Evolutionary conservation across 169 alveolate genomes (phyloP).

Genomic region (Eimeria maxima): DNA sequence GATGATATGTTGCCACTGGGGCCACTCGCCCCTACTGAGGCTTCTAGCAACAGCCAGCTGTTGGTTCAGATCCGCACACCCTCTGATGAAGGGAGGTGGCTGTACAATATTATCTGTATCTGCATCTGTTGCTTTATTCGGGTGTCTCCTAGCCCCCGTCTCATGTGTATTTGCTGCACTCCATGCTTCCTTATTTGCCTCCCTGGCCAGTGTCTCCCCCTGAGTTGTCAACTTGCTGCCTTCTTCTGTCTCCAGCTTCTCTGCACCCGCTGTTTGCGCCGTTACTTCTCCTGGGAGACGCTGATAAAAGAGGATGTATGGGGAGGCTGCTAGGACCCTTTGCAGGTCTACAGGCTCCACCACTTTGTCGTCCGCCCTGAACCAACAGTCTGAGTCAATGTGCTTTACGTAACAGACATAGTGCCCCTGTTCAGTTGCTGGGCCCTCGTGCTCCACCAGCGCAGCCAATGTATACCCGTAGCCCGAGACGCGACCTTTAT

Average conservation of each 20-base stretch:
- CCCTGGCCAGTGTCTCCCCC: background rate
- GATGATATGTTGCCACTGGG: slow-evolving; percentile 44
- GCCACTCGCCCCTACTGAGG: slow-evolving; percentile 68
- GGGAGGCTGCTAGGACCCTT: slow-evolving; percentile 71
- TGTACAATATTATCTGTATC: background rate
- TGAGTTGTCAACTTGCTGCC: background rate
- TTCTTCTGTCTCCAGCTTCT: background rate
- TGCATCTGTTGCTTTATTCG: background rate
- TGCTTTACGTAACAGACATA: slow-evolving; percentile 80
- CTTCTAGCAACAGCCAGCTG: slow-evolving; percentile 38
- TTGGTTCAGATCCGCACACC: background rate
- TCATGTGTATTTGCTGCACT: background rate
- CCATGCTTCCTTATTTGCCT: background rate
- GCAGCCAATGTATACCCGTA: slow-evolving; percentile 68
- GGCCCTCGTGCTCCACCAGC: slow-evolving; percentile 80
- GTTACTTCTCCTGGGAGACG: slow-evolving; percentile 17
- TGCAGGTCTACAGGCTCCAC: slow-evolving; percentile 67
- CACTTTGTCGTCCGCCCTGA: slow-evolving; percentile 72
- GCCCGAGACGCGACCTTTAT: background rate
- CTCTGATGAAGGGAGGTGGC: background rate
- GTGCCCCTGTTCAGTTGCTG: slow-evolving; percentile 80
- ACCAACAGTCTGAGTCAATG: slow-evolving; percentile 63
- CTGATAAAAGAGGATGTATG: slow-evolving; percentile 79
- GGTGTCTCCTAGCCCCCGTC: background rate
- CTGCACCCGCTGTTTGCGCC: background rate